These are phyloP conservation scores for Thermomyces lanuginosus DNA, from an alignment of 2,329 filamentous ascomycete genomes.

Conservation along the genomic window DNA sequence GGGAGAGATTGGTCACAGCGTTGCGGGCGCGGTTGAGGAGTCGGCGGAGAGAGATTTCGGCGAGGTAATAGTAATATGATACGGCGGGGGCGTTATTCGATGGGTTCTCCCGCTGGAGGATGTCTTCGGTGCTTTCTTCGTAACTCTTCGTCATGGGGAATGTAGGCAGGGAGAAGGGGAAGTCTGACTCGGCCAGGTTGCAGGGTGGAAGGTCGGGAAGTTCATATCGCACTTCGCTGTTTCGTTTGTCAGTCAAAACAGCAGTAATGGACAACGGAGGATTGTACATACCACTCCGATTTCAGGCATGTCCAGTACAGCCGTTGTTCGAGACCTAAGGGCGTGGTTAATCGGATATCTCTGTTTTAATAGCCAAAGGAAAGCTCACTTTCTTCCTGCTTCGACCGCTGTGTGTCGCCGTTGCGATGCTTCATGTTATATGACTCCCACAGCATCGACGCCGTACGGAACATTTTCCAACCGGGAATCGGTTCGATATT, in stretches of 20 bases:
- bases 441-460: slow-evolving; percentile 13
- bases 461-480: slow-evolving; percentile 14
- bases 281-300: slow-evolving; percentile 10
- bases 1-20: slow-evolving; percentile 10
- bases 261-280: too few relatives aligned
- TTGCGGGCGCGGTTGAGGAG: slow-evolving; percentile 20
- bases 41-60: slow-evolving; percentile 18
- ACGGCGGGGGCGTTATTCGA: slow-evolving; percentile 9
- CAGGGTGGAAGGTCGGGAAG: slow-evolving; percentile 12
- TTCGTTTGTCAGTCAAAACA: too few relatives aligned
- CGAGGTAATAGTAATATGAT: slow-evolving; percentile 15
- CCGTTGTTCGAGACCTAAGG: slow-evolving; percentile 11
- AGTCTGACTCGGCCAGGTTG: slow-evolving; percentile 12
- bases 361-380: background rate
- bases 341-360: slow-evolving; percentile 1
- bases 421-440: slow-evolving; percentile 12
- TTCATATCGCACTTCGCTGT: slow-evolving; percentile 13
- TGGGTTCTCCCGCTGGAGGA: slow-evolving; percentile 6
- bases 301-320: slow-evolving; percentile 14
- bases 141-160: slow-evolving; percentile 9
- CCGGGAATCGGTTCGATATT: slow-evolving; percentile 13
- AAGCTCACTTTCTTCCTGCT: slow-evolving; percentile 12
- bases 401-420: slow-evolving; percentile 9
- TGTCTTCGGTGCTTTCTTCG: slow-evolving; percentile 7
- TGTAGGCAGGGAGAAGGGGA: slow-evolving; percentile 12